Base-by-base conservation (phyloP, 257 asterid genomes). In the Solanum peruvianum region DNA sequence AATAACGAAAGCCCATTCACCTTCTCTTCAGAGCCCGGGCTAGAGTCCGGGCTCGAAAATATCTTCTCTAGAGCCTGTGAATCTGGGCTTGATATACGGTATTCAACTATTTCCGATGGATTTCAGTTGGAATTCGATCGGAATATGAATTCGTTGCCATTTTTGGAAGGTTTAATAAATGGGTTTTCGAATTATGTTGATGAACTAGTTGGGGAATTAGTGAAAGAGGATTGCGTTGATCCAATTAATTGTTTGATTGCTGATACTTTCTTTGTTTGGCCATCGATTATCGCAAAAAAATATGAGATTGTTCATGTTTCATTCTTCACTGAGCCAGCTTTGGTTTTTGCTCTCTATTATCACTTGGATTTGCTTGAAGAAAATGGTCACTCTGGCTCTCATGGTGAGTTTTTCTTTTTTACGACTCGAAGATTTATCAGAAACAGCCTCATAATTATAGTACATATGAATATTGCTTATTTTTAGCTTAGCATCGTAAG, bases 321-420 rank as follows among this genome's bases (percentile, higher is more conserved):
- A 0, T 91, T 93, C 85, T 92, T 91, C 71, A 92, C 95, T 10
- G 91, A 93, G 64, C 94, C 96, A 4, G 92, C 93, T 11, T 86
- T 91, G 31, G 93, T 92, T 44, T 47, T 91, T 62, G 83, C 92
- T 23, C 44, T 93, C 21, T 87, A 91, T 85, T 92, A 86, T 85
- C 94, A 92, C 29, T n/a, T 90, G 42, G 89, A 92, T 27, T 85
- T 92, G 60, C 90, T 92, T 16, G 69, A 47, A 86, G 69, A 89
- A 69, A 89, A 91, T 49, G 88, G 92, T 37, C 94, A 93, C 82
- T 90, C 90, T 23, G 90, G 91, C 11, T 89, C 90, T 23, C 23
- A 42, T 5, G 82, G 82, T 73, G 15, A 10, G 16, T 31, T 31
- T 31, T 31, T 31, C 33, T 3, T 31, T 31, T 31, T 31, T 31